A percentile compares a stretch with the other conserved stretches of the same genome.
These are phyloP conservation scores for Alopecurus myosuroides DNA, from an alignment of 176 grass and related monocot genomes.

Conservation along the genomic window DNA sequence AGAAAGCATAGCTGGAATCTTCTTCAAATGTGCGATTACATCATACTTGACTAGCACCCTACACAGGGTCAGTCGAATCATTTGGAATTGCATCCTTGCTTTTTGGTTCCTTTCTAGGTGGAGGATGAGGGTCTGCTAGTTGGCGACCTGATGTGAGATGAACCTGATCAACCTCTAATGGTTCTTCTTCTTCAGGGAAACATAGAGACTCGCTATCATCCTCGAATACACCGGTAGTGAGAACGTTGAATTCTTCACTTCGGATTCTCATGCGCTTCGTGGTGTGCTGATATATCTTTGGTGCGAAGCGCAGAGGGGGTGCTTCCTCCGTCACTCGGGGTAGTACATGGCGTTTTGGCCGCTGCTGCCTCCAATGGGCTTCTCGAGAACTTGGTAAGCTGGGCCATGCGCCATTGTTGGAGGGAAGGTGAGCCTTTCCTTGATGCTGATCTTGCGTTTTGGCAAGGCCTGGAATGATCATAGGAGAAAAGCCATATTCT, in stretches of 20 bases:
- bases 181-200: neutral
- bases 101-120: neutral
- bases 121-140: neutral
- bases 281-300: neutral
- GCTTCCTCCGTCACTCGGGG: neutral
- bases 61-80: neutral
- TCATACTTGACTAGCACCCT: neutral
- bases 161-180: neutral
- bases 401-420: neutral
- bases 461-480: too few relatives aligned
- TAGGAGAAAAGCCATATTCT: too few relatives aligned
- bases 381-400: neutral
- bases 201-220: neutral
- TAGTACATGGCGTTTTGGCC: neutral
- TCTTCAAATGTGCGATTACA: neutral
- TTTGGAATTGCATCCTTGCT: neutral
- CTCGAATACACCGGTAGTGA: neutral
- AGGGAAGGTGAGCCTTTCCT: neutral
- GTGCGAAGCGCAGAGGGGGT: neutral
- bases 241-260: neutral
- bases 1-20: conserved; percentile 4
- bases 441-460: neutral
- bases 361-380: neutral
- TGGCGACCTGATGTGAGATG: neutral
- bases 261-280: neutral